Conservation (phyloP, 306 rosid genomes). For the Acacia melanoxylon region DNA sequence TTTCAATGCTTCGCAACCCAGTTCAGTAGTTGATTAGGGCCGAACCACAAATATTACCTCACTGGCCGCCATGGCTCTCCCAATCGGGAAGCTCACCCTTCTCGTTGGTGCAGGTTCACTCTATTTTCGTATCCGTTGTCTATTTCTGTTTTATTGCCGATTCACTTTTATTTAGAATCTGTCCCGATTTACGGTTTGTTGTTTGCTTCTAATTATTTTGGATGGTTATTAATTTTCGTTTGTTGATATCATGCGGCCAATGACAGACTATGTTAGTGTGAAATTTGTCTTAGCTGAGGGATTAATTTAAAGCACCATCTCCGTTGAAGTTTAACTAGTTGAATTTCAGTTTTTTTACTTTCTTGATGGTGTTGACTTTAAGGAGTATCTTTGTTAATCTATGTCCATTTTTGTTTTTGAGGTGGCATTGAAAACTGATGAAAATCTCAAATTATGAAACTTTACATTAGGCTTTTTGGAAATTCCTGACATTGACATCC, state of each 20-base stretch:
- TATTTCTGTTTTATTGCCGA: background rate
- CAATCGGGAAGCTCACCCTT: constrained; percentile 78
- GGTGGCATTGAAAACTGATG: background rate
- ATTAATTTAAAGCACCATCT: background rate
- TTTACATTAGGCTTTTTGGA: background rate
- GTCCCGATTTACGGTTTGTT: background rate
- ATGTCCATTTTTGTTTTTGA: background rate
- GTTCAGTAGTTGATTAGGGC: constrained; percentile 24
- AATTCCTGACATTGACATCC: background rate
- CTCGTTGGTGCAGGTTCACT: constrained; percentile 87
- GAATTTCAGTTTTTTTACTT: background rate
- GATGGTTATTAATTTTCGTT: constrained; percentile 6
- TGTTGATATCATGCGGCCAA: background rate
- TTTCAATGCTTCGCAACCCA: constrained; percentile 38
- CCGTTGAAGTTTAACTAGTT: background rate
- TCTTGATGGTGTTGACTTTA: background rate
- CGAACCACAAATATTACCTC: background rate
- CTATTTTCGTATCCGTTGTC: background rate
- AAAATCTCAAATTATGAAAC: background rate
- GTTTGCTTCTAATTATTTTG: background rate
- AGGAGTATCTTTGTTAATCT: background rate
- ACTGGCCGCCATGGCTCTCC: constrained; percentile 62
- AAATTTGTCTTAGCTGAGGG: background rate
- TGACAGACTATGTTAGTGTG: background rate
- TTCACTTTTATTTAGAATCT: background rate